Base-by-base conservation (phyloP, 2,329 filamentous ascomycete species). In the Penicillium expansum region DNA sequence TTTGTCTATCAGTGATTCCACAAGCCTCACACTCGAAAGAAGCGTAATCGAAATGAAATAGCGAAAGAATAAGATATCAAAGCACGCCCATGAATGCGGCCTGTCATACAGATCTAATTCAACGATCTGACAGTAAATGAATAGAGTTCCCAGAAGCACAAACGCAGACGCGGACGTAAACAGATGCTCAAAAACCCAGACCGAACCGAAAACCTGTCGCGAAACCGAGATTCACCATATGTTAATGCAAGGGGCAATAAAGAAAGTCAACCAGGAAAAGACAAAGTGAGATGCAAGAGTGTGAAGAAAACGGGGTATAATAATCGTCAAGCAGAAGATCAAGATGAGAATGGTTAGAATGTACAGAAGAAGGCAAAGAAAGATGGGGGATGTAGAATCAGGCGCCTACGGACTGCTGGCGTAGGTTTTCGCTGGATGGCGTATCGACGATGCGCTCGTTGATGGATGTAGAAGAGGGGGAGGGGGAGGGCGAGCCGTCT, bases 381-480 rank as follows among this genome's bases (percentile, higher is more conserved):
- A n/a, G 41, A 30, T n/a, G 20, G 13, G 22, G 29, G 39, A 14
- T 10, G 16, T 8, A 37, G 13, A 27, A 11, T 61, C 52, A 67
- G 8, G 62, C 64, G 8, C 62, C 60, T 13, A 67, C 63, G 35
- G 56, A 59, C 53, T 67, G 63, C 38, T 66, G 56, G 22, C 59
- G 63, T 11, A 67, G 59, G 39, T 60, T 66, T 49, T 67, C 64
- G 14, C 60, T 62, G 5, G 64, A 67, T 1, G 64, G 60, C 0
- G 55, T 56, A 20, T 63, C 52, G 10, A 62, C 52, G 18, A 56
- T 53, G 48, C 60, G 62, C 39, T 66, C 64, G 29, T 41, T 58
- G 16, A 66, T 59, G 0, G 64, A 59, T 4, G 57, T 62, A 22
- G 60, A 61, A 4, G 60, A 61, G 5, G 62, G 53, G 29, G 64